A percentile compares a stretch with the other conserved stretches of the same genome.
These are phyloP conservation scores for Tephrocybe sp. DNA, from an alignment of 768 basidiomycete genomes.

Conservation along the genomic window DNA sequence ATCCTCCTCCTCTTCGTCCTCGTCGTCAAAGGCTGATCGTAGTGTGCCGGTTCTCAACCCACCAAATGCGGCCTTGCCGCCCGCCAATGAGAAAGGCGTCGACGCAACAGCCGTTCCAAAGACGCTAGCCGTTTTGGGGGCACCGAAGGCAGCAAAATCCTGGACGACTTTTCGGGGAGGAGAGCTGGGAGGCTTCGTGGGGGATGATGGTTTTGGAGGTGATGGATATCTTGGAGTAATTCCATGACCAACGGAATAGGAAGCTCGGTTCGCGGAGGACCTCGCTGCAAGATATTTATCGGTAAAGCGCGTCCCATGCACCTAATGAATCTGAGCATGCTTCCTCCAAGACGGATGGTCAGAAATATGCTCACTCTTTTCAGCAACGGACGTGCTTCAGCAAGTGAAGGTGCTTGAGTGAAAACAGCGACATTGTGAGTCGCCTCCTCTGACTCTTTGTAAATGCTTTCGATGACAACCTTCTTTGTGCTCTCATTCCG, in stretches of 20 bases:
- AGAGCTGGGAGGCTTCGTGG: slow-evolving; percentile 47
- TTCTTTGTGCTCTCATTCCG: slow-evolving; percentile 97
- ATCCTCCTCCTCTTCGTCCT: slow-evolving; percentile 75
- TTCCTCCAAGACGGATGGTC: slow-evolving; percentile 5
- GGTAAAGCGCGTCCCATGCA: slow-evolving; percentile 93
- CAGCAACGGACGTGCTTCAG: slow-evolving; percentile 72
- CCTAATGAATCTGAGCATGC: slow-evolving; percentile 44
- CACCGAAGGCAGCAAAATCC: slow-evolving; percentile 86
- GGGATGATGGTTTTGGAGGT: slow-evolving; percentile 38
- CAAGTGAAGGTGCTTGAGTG: slow-evolving; percentile 64
- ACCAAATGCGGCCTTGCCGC: slow-evolving; percentile 83
- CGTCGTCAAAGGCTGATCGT: slow-evolving; percentile 41
- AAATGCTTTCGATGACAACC: slow-evolving; percentile 94
- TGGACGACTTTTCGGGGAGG: slow-evolving; percentile 86
- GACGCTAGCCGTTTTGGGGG: slow-evolving; percentile 69
- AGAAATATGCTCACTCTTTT: slow-evolving; percentile 58
- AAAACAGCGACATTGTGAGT: slow-evolving; percentile 89
- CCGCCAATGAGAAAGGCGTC: slow-evolving; percentile 77
- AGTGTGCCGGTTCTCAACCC: slow-evolving; percentile 53
- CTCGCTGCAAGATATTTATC: slow-evolving; percentile 89
- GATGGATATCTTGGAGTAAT: slow-evolving; percentile 44
- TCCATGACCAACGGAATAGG: slow-evolving; percentile 50
- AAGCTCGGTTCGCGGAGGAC: slow-evolving; percentile 50
- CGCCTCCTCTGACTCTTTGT: slow-evolving; percentile 86
- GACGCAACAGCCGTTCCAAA: slow-evolving; percentile 81